These are phyloP conservation scores for Prunus kanzakura DNA, from an alignment of 306 rosid species.

Conservation along the genomic window DNA sequence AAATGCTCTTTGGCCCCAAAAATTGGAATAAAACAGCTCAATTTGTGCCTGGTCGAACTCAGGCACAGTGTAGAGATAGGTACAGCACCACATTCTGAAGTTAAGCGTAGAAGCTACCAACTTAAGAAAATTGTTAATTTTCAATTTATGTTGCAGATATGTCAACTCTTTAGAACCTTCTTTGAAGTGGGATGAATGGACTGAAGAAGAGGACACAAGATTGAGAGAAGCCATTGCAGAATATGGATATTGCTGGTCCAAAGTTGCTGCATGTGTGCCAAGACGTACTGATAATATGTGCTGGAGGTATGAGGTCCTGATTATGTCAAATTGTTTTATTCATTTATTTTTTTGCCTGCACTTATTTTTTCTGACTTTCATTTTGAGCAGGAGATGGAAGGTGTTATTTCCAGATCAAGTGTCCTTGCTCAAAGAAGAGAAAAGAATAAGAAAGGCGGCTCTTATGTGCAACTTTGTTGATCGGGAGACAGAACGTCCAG, in stretches of 20 bases:
- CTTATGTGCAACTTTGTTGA: constrained; percentile 75
- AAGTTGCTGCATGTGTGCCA: constrained; percentile 78
- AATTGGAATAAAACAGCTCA: constrained; percentile 83
- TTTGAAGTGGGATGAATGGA: constrained; percentile 74
- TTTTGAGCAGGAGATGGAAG: constrained; percentile 78
- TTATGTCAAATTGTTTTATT: not conserved
- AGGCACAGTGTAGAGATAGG: constrained; percentile 98
- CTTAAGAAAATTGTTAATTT: constrained; percentile 21
- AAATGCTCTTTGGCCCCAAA: constrained; percentile 81
- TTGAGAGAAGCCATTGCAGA: constrained; percentile 65
- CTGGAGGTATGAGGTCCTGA: constrained; percentile 59
- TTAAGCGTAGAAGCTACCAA: constrained; percentile 2
- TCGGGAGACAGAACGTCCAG: constrained; percentile 81
- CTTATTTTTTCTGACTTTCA: not conserved
- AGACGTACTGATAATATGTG: constrained; percentile 91
- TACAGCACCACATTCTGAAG: constrained; percentile 20
- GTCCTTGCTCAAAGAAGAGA: constrained; percentile 62
- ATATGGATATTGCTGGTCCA: constrained; percentile 86
- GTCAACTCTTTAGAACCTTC: constrained; percentile 79
- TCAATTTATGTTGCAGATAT: constrained; percentile 57
- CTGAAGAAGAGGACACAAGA: constrained; percentile 77
- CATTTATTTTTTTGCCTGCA: not conserved
- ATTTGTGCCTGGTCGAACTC: constrained; percentile 83
- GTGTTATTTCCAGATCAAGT: constrained; percentile 66
- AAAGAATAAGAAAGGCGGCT: constrained; percentile 57